Evolutionary conservation across 192 early-diverging fungal genomes (phyloP).

Genomic region (Podila clonocystis): DNA sequence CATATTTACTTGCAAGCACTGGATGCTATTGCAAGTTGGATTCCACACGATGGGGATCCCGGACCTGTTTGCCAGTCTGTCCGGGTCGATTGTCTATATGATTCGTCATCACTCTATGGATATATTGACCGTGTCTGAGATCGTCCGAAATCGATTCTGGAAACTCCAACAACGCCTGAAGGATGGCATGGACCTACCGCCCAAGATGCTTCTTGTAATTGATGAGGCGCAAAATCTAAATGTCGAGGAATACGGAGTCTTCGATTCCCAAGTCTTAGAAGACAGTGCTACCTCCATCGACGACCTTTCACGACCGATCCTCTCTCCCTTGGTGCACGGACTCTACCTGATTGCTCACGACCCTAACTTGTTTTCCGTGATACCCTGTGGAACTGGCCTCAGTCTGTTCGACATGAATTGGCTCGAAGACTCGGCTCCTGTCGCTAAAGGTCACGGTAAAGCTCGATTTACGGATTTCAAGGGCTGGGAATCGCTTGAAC

Average conservation of each 20-base stretch:
- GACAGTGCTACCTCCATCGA: conserved; percentile 10
- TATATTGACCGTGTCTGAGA: too few relatives aligned
- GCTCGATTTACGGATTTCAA: conserved; percentile 32
- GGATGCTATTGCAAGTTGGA: conserved; percentile 26
- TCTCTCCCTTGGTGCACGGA: conserved; percentile 25
- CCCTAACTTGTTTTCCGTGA: conserved; percentile 8
- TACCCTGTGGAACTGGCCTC: conserved; percentile 33
- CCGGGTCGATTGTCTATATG: too few relatives aligned
- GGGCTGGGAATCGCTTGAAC: conserved; percentile 32
- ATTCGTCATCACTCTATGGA: too few relatives aligned
- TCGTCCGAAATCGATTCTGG: too few relatives aligned
- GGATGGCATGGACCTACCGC: neutral
- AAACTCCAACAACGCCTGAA: too few relatives aligned
- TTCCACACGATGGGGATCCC: neutral
- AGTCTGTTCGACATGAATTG: conserved; percentile 20
- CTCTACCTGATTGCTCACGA: conserved; percentile 16
- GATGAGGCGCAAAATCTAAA: conserved; percentile 27
- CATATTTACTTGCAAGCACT: conserved; percentile 25
- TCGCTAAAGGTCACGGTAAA: conserved; percentile 10
- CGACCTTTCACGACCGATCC: conserved; percentile 18
- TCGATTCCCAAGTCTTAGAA: conserved; percentile 4
- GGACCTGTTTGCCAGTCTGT: too few relatives aligned
- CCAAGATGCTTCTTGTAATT: neutral
- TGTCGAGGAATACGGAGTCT: conserved; percentile 10
- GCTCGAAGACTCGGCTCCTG: conserved; percentile 30